phyloP scores from a whole-genome alignment of 2,329 filamentous ascomycete species.

The Ceratocystis lukuohia region DNA sequence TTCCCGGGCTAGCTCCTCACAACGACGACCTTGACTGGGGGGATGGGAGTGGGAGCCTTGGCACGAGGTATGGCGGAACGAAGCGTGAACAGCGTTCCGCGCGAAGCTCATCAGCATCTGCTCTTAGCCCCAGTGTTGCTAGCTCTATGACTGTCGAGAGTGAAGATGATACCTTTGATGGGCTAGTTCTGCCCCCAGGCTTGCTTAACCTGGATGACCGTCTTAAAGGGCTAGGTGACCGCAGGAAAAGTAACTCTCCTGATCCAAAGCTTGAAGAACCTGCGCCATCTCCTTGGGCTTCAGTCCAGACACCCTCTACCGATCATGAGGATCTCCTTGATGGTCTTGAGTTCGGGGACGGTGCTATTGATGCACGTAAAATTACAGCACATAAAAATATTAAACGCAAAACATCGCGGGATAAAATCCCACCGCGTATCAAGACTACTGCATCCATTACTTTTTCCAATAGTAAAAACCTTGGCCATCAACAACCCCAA shows the following conservation, averaged over 20 bases:
- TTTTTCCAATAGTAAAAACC: constrained; percentile 65
- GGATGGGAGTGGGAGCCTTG: constrained; percentile 84
- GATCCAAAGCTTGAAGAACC: constrained; percentile 26
- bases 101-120: constrained; percentile 75
- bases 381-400: constrained; percentile 82
- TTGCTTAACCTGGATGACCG: constrained; percentile 72
- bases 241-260: constrained; percentile 48
- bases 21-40: constrained; percentile 83
- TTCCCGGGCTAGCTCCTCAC: constrained; percentile 40
- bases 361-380: constrained; percentile 63
- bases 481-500: constrained; percentile 25
- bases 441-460: constrained; percentile 74
- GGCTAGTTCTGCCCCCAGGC: constrained; percentile 71
- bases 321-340: constrained; percentile 69
- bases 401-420: constrained; percentile 62
- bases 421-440: constrained; percentile 55
- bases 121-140: constrained; percentile 80
- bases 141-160: constrained; percentile 87
- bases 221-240: constrained; percentile 44
- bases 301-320: constrained; percentile 25
- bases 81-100: constrained; percentile 64
- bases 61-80: constrained; percentile 80
- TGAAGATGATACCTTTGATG: constrained; percentile 83
- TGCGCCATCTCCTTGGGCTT: constrained; percentile 19
- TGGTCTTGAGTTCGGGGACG: constrained; percentile 75